Percentiles rank a stretch among this genome's conserved stretches.
Conservation (phyloP, 768 basidiomycete genomes). For the Cytidiella melzeri region DNA sequence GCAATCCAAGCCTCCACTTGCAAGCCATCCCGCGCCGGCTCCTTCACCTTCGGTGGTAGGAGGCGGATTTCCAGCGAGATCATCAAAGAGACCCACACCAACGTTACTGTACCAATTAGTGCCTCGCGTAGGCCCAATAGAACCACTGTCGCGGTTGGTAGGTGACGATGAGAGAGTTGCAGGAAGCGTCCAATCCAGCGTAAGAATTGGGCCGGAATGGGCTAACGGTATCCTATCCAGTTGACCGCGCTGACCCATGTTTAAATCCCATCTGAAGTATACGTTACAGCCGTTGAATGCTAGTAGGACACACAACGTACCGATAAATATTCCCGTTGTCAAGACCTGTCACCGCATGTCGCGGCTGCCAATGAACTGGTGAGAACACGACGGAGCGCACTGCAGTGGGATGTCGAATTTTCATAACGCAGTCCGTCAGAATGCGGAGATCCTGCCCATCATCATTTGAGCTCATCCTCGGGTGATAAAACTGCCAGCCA, state of each 20-base stretch:
- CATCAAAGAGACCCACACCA: slow-evolving; percentile 20
- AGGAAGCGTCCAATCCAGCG: slow-evolving; percentile 63
- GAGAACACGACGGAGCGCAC: slow-evolving; percentile 70
- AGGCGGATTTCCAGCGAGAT: slow-evolving; percentile 10
- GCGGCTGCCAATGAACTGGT: slow-evolving; percentile 53
- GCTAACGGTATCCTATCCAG: slow-evolving; percentile 70
- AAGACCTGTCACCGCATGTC: slow-evolving; percentile 49
- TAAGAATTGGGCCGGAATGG: slow-evolving; percentile 64
- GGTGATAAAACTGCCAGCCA: background rate
- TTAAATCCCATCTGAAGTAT: slow-evolving; percentile 62
- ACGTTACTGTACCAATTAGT: slow-evolving; percentile 19
- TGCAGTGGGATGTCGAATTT: slow-evolving; percentile 62
- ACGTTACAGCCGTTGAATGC: background rate
- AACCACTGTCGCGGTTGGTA: slow-evolving; percentile 7
- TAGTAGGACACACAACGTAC: slow-evolving; percentile 21
- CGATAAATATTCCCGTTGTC: slow-evolving; percentile 43
- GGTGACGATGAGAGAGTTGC: slow-evolving; percentile 15
- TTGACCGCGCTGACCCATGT: slow-evolving; percentile 68
- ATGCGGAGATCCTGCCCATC: slow-evolving; percentile 67
- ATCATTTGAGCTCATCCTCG: too few species aligned
- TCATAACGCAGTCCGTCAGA: slow-evolving; percentile 60
- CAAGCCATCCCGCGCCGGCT: slow-evolving; percentile 59
- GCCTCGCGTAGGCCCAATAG: slow-evolving; percentile 1
- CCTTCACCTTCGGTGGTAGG: slow-evolving; percentile 12
- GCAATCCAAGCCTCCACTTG: slow-evolving; percentile 73